Base-by-base conservation (phyloP, 345 rosid genomes). In the Populus euphratica region DNA sequence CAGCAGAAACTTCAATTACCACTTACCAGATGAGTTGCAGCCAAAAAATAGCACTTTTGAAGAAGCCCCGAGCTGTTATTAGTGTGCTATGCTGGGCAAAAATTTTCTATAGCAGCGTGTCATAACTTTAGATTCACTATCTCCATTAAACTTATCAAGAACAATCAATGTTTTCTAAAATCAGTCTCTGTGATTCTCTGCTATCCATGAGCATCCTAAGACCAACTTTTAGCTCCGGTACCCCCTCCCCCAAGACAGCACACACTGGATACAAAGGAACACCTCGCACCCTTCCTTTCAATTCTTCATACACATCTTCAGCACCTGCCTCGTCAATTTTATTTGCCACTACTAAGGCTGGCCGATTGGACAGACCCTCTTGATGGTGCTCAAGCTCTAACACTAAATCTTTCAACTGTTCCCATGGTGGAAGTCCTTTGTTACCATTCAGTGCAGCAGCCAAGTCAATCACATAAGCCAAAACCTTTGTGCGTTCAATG, bases 401-500 rank as follows among this genome's bases (percentile, higher is more conserved):
- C 21, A 91, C 83, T 70, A 90, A 73, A 84, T 95, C 97, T 82
- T 79, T 87, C 64, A 95, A 86, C 76, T 93, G 97, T 77, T 88
- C 88, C 97, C 99, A 95, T 2, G 98, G 97, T 66, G 90, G 87
- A 31, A 87, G 80, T 72, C 98, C 99, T 81, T 78, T 86, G 76
- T 88, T 78, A 75, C 92, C 92, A 43, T 91, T 91, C 73, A 91
- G 84, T 63, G 87, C 94, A 31, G 92, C 90, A 31, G 93, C 96
- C 78, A 95, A 86, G 78, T 95, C 99, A 31, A 95, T 87, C 31
- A 95, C 96, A 72, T 92, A 95, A 11, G 97, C 99, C 78, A 95
- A 79, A 76, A 95, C 98, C 87, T 92, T 90, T 2, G 99, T 92
- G n/a, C 99, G 88, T 78, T 95, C 97, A 33, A 95, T 91, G 88